Conservation (phyloP, 352 stramenopile genomes). For the Globisporangium apiculatum region DNA sequence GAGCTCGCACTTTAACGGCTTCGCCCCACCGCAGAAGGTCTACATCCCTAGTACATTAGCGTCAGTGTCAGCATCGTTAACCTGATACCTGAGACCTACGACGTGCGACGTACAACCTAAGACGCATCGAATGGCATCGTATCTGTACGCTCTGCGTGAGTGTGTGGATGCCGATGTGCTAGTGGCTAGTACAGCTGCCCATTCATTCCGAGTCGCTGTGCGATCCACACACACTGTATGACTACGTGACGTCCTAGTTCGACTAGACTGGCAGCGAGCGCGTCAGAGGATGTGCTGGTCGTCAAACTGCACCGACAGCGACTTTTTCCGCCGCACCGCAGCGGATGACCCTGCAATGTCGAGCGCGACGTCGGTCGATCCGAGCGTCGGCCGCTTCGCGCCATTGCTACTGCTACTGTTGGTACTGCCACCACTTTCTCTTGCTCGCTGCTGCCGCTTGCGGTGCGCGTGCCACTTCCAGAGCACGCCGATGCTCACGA, state of each 20-base stretch:
- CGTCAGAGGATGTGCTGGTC: conserved; percentile 11
- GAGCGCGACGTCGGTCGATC: conserved; percentile 3
- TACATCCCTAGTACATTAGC: conserved; percentile 44
- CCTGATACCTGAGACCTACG: too few relatives aligned
- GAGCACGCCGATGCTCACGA: conserved; percentile 6
- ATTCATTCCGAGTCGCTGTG: too few relatives aligned
- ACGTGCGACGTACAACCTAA: too few relatives aligned
- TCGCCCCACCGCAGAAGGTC: conserved; percentile 84
- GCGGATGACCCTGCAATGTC: not conserved
- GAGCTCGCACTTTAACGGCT: conserved; percentile 90
- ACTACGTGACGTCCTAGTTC: not conserved
- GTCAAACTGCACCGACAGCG: conserved; percentile 11
- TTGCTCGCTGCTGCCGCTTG: conserved; percentile 11
- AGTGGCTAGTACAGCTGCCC: too few relatives aligned
- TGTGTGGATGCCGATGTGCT: not conserved
- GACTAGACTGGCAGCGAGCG: not conserved
- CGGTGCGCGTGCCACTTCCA: conserved; percentile 12
- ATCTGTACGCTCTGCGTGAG: not conserved
- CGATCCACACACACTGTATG: not conserved
- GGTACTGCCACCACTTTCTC: not conserved
- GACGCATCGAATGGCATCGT: not conserved
- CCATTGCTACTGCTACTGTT: not conserved
- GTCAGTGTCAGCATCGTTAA: too few relatives aligned
- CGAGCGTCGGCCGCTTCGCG: not conserved
- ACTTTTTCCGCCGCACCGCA: conserved; percentile 13